phyloP scores from a whole-genome alignment of 352 stramenopile genomes.

The Phytophthora pistaciae region DNA sequence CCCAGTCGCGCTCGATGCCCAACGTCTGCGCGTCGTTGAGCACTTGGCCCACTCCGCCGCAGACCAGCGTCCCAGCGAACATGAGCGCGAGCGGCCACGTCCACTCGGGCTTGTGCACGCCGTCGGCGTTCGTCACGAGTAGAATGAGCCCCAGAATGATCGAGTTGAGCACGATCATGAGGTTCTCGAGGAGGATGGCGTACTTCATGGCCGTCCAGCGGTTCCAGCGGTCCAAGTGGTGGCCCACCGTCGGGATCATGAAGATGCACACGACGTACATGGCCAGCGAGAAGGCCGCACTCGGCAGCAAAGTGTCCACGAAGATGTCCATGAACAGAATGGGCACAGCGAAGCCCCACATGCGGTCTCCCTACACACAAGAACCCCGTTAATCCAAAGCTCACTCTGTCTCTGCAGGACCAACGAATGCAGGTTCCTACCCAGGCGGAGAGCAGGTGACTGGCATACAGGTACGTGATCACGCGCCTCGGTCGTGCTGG shows the following conservation, averaged over 20 bases:
- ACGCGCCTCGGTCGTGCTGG: conserved; percentile 44
- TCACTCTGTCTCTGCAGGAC: not conserved
- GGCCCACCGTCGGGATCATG: conserved; percentile 73
- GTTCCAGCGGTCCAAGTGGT: conserved; percentile 69
- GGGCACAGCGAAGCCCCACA: conserved; percentile 85
- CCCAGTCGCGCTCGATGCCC: conserved; percentile 88
- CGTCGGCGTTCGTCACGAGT: conserved; percentile 66
- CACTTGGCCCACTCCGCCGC: conserved; percentile 76
- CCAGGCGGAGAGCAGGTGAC: conserved; percentile 82
- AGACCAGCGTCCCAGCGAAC: conserved; percentile 65
- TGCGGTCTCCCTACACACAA: conserved; percentile 64
- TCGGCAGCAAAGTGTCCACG: conserved; percentile 81
- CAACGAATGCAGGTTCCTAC: conserved; percentile 25
- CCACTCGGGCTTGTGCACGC: conserved; percentile 66
- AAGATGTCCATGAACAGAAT: conserved; percentile 91
- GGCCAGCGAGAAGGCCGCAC: conserved; percentile 71
- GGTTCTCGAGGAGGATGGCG: conserved; percentile 80
- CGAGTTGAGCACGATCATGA: conserved; percentile 78
- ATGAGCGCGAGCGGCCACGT: conserved; percentile 51
- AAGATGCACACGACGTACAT: conserved; percentile 83
- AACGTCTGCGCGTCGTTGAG: conserved; percentile 83
- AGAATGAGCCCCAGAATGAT: conserved; percentile 70
- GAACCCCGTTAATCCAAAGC: not conserved
- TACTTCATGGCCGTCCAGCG: conserved; percentile 77
- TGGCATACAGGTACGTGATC: conserved; percentile 75